Evolutionary conservation across 257 asterid species (phyloP).

Genomic region (Ilex aquifolium): DNA sequence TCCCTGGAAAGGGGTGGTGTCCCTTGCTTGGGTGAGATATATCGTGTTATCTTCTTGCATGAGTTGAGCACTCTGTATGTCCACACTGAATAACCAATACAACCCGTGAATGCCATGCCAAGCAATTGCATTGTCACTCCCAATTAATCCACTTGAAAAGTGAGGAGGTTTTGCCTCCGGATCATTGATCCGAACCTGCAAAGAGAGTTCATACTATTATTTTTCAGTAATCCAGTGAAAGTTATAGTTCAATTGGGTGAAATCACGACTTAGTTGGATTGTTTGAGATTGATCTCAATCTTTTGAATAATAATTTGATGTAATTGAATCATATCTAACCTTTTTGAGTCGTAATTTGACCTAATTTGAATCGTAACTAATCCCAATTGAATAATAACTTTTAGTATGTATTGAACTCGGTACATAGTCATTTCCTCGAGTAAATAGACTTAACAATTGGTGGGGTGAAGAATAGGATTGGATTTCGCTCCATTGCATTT

Average conservation of each 20-base stretch:
- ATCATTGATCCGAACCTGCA: conserved; percentile 67
- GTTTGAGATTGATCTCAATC: background rate
- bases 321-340: too few relatives aligned
- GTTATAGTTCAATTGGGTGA: too few relatives aligned
- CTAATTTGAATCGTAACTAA: too few relatives aligned
- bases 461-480: too few relatives aligned
- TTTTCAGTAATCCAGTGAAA: too few relatives aligned
- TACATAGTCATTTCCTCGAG: too few relatives aligned
- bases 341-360: too few relatives aligned
- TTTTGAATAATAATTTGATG: too few relatives aligned
- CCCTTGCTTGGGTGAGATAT: conserved; percentile 9
- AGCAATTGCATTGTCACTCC: conserved; percentile 17
- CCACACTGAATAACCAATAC: conserved; percentile 14
- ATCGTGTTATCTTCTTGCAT: conserved; percentile 11
- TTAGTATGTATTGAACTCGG: too few relatives aligned
- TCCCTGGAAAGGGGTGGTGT: conserved; percentile 9
- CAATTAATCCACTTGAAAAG: conserved; percentile 20
- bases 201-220: background rate
- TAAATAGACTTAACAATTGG: too few relatives aligned
- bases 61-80: background rate
- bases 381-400: too few relatives aligned
- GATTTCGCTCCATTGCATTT: too few relatives aligned
- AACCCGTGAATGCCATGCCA: conserved; percentile 20
- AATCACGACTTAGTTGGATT: background rate
- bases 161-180: conserved; percentile 16